These are phyloP conservation scores for Xylaria palmicola DNA, from an alignment of 495 filamentous ascomycete species.

Conservation along the genomic window DNA sequence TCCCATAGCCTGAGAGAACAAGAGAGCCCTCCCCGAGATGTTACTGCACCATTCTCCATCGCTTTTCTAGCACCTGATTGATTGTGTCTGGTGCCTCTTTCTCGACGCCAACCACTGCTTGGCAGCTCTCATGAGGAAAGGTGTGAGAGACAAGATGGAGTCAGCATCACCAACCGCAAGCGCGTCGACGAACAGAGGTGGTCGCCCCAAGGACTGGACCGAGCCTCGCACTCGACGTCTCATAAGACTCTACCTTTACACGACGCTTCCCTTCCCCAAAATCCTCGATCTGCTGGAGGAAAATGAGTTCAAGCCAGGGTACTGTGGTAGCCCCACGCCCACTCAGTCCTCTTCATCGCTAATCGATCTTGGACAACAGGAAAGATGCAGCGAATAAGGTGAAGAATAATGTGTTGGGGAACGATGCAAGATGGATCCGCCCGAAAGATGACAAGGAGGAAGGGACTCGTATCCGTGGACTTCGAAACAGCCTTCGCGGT, in stretches of 20 bases:
- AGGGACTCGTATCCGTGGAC: constrained; percentile 36
- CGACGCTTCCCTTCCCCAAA: constrained; percentile 41
- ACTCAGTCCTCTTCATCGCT: neutral
- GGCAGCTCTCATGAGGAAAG: neutral
- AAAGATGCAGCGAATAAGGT: constrained; percentile 52
- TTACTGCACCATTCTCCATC: neutral
- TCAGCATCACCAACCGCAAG: constrained; percentile 32
- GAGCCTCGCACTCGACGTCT: constrained; percentile 42
- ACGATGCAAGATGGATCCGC: constrained; percentile 48
- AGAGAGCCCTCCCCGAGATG: neutral
- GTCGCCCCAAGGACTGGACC: constrained; percentile 47
- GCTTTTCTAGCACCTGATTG: neutral
- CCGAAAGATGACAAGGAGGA: constrained; percentile 45
- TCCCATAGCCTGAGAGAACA: too few species aligned
- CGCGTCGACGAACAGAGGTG: constrained; percentile 35
- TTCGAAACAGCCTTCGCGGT: constrained; percentile 26
- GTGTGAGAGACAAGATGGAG: constrained; percentile 22
- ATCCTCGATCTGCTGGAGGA: constrained; percentile 45
- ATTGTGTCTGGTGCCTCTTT: neutral
- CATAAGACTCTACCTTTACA: constrained; percentile 45
- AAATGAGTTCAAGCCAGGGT: constrained; percentile 44
- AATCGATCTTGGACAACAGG: constrained; percentile 15
- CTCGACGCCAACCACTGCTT: neutral
- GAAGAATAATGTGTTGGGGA: constrained; percentile 45
- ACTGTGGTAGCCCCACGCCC: constrained; percentile 3